Base-by-base conservation (phyloP, 2,329 filamentous ascomycete genomes). In the Cercospora beticola region DNA sequence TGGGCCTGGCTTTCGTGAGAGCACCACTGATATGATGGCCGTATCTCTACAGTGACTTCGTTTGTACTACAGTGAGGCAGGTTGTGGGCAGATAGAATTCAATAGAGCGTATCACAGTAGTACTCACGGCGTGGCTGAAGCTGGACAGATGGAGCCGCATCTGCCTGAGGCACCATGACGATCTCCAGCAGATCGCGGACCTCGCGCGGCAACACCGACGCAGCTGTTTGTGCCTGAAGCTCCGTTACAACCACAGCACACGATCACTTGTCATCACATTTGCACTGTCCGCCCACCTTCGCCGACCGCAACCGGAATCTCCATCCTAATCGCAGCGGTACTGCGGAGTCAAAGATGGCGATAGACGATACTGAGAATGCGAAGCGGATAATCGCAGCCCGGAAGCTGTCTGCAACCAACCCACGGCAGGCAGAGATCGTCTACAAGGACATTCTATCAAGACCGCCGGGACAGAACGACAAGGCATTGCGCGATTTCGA, bases 401-500 rank as follows among this genome's bases (percentile, higher is more conserved):
- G 94, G 86, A 89, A 91, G 84, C 84, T 94, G 78, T 87, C 88
- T 74, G 93, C 92, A 84, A 87, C 89, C 72, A 88, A 97, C 78
- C 91, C 94, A 73, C 84, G 87, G 77, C 92, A 95, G 85, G 93
- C 94, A 72, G 93, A 97, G 83, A 85, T 87, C 76, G 88, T 92
- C 79, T 98, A 94, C 86, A 93, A 94, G 82, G 90, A 95, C 66
- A 92, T 98, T 79, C 88, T 97, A 74, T 90, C 93, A 64, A 90
- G 92, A 82, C 89, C 92, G 43, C 93, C 94, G 92, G 92, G 63
- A 89, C 68, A 91, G 69, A 95, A 89, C 68, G 95, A 99, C 81
- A 88, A 90, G 43, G 92, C 94, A 68, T 89, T 94, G 74, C 90
- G 92, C 81, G 93, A 97, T 81, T 99, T 97, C 77, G 95, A 99